phyloP scores from a whole-genome alignment of 345 rosid genomes.

The Acer campestre region DNA sequence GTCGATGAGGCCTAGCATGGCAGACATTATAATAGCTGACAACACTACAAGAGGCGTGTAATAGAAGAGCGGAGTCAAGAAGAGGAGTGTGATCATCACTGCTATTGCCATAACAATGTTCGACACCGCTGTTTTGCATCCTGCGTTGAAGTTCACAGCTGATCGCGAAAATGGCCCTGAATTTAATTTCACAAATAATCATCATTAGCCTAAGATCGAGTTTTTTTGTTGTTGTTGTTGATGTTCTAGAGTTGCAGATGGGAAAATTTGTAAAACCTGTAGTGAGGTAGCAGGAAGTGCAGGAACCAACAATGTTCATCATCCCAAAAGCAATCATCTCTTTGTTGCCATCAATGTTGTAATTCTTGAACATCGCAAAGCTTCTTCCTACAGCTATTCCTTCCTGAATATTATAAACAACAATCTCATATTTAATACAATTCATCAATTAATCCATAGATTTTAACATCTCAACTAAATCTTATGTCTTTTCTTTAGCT shows the following conservation, averaged over 20 bases:
- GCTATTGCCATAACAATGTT: constrained; percentile 87
- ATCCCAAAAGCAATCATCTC: constrained; percentile 92
- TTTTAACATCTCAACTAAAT: too few relatives aligned
- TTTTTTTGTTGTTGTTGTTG: too few relatives aligned
- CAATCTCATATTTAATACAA: neutral
- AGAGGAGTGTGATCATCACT: constrained; percentile 63
- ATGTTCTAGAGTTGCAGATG: neutral
- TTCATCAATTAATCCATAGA: neutral
- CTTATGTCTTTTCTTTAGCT: too few relatives aligned
- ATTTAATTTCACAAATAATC: neutral
- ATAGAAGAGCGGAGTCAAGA: constrained; percentile 75
- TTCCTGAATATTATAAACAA: constrained; percentile 51
- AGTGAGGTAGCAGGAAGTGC: constrained; percentile 86
- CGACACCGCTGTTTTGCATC: constrained; percentile 87
- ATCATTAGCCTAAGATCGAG: neutral
- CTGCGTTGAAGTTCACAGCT: constrained; percentile 92
- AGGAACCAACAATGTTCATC: constrained; percentile 89
- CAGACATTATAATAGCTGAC: constrained; percentile 75
- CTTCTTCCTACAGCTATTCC: constrained; percentile 97
- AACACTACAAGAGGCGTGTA: constrained; percentile 87
- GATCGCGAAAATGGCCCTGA: constrained; percentile 90
- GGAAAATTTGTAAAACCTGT: constrained; percentile 47
- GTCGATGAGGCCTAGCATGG: constrained; percentile 89
- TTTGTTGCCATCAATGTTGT: constrained; percentile 89
- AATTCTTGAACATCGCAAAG: constrained; percentile 87